These are phyloP conservation scores for Mentha longifolia DNA, from an alignment of 257 asterid species.

Conservation along the genomic window DNA sequence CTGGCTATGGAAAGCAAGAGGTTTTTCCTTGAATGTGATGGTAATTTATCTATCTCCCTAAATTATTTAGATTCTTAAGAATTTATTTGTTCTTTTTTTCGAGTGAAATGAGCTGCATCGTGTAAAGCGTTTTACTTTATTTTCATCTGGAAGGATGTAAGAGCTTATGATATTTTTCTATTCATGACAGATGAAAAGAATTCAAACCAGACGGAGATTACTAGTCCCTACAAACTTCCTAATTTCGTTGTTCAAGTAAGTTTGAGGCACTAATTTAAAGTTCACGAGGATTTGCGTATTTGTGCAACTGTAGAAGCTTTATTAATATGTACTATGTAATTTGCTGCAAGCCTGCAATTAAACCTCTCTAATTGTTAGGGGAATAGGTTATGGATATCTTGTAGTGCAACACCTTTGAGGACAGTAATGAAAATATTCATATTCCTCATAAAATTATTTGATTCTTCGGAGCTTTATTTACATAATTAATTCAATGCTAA, in stretches of 20 bases:
- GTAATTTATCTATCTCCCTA: slow-evolving; percentile 30
- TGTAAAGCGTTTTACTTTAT: not conserved
- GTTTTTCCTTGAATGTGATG: slow-evolving; percentile 28
- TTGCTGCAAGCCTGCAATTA: slow-evolving; percentile 1
- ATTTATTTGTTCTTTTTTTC: not conserved
- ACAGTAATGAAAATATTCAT: not conserved
- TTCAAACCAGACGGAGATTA: slow-evolving; percentile 19
- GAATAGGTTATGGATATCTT: not conserved
- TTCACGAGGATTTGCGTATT: not conserved
- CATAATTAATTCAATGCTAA: not conserved
- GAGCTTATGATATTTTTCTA: slow-evolving; percentile 12
- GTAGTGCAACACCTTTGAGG: slow-evolving; percentile 4
- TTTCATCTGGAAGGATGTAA: not conserved
- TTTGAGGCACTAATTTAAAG: slow-evolving; percentile 21
- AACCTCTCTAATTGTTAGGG: not conserved
- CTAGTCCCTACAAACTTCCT: slow-evolving; percentile 30
- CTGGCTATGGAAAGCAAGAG: slow-evolving; percentile 36
- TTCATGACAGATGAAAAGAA: slow-evolving; percentile 44
- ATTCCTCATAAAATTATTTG: not conserved
- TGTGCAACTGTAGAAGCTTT: slow-evolving; percentile 8
- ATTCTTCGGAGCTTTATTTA: not conserved
- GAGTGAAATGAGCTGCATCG: slow-evolving; percentile 1
- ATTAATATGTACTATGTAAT: slow-evolving; percentile 14
- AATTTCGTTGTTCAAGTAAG: slow-evolving; percentile 49
- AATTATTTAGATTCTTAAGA: not conserved